A percentile compares a stretch with the other conserved stretches of the same genome.
Evolutionary conservation across 2,329 filamentous ascomycete genomes (phyloP).

Genomic region (Cladosporium colombiae): DNA sequence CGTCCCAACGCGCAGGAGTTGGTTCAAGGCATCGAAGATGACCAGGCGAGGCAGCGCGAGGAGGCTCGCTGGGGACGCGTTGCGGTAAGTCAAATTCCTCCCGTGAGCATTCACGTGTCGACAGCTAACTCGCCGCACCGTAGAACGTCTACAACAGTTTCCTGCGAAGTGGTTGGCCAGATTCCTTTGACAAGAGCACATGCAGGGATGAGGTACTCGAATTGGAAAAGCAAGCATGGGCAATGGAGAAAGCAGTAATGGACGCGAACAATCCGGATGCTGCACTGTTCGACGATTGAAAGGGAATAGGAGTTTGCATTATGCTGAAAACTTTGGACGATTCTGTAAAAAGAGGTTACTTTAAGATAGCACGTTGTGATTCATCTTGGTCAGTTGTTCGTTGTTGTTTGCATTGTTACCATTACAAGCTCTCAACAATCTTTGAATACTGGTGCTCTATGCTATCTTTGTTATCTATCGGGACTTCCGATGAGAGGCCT

Average conservation of each 20-base stretch:
- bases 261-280: constrained; percentile 6
- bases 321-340: too few relatives aligned
- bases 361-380: too few relatives aligned
- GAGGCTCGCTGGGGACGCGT: not conserved
- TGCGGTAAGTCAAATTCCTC: not conserved
- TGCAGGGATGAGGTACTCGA: constrained; percentile 4
- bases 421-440: too few relatives aligned
- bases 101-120: not conserved
- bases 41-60: not conserved
- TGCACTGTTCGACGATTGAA: constrained; percentile 13
- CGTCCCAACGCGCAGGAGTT: not conserved
- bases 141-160: constrained; percentile 11
- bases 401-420: too few relatives aligned
- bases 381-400: too few relatives aligned
- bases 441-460: too few relatives aligned
- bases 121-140: not conserved
- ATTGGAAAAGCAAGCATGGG: not conserved
- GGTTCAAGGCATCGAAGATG: not conserved
- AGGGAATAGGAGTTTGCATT: constrained; percentile 9
- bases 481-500: too few relatives aligned
- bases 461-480: too few relatives aligned
- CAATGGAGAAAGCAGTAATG: not conserved
- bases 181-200: constrained; percentile 7
- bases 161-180: constrained; percentile 1
- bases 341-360: too few relatives aligned